A percentile compares a stretch with the other conserved stretches of the same genome.
Evolutionary conservation across 106 monocot genomes (phyloP).

Genomic region (Alisma plantagoaquatica): DNA sequence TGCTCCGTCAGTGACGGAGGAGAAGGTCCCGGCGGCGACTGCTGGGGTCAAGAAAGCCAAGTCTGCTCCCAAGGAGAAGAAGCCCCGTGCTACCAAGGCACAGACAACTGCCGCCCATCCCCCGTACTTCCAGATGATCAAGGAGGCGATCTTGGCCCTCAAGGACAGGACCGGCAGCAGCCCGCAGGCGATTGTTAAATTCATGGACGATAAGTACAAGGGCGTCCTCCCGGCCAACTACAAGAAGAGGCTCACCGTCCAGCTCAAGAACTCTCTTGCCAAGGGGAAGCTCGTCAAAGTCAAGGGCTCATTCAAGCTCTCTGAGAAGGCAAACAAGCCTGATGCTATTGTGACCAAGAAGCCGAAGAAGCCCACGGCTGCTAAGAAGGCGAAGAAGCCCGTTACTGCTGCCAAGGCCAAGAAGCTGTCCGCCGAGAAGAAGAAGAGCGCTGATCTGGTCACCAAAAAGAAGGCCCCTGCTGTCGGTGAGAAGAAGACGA

Average conservation of each 20-base stretch:
- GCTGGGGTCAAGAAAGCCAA: conserved; percentile 10
- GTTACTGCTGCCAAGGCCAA: conserved; percentile 17
- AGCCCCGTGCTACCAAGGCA: conserved; percentile 18
- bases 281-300: conserved; percentile 67
- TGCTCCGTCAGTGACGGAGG: too few species aligned
- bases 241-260: conserved; percentile 44
- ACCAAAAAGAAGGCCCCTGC: conserved; percentile 23
- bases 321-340: conserved; percentile 28
- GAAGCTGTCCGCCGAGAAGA: conserved; percentile 22
- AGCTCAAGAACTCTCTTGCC: conserved; percentile 41
- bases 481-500: conserved; percentile 7
- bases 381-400: conserved; percentile 5
- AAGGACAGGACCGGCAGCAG: conserved; percentile 56
- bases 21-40: too few species aligned
- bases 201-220: conserved; percentile 69
- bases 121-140: conserved; percentile 70
- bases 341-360: conserved; percentile 7
- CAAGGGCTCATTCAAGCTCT: conserved; percentile 69
- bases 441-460: conserved; percentile 40
- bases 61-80: conserved; percentile 30
- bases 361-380: conserved; percentile 12
- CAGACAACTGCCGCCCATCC: conserved; percentile 32
- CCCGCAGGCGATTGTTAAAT: conserved; percentile 65
- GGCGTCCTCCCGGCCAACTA: conserved; percentile 42
- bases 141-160: conserved; percentile 50